Base-by-base conservation (phyloP, 805 yeast genomes). In the Torulaspora quercuum region DNA sequence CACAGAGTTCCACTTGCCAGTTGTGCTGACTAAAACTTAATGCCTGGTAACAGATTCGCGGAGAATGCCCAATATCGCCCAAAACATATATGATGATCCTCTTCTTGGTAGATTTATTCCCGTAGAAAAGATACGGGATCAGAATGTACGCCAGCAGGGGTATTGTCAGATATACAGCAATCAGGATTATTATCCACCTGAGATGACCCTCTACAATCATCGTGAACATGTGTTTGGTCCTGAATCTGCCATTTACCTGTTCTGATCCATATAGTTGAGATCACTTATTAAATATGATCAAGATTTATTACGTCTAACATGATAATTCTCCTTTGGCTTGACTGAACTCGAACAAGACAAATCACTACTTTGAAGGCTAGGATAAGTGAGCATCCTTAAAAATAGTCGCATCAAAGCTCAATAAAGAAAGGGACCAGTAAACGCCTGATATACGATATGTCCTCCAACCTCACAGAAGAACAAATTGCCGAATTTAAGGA, bases 401-500 rank as follows among this genome's bases (percentile, higher is more conserved):
- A n/a, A n/a, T n/a, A n/a, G n/a, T n/a, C n/a, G n/a, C n/a, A n/a
- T n/a, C n/a, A n/a, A n/a, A n/a, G 12, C 12, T 22, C n/a, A 22
- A 6, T 22, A 22, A 20, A 22, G 25, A 22, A 22, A 22, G 12
- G 25, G 25, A 22, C n/a, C n/a, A n/a, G n/a, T n/a, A n/a, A n/a
- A n/a, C n/a, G n/a, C n/a, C 18, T 24, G 29, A 34, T 24, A 17
- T 10, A 11, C 21, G 38, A 17, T 14, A 57, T 57, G 63, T 57
- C 60, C 15, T 51, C 59, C 4, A 82, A 90, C 67, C 78, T 92
- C 55, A 85, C 96, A 26, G 95, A 90, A 62, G 95, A 87, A 66
- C 98, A 92, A 69, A 88, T 92, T 52, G 82, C 92, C 42, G 97
- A 92, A 57, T 92, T 92, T 69, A 88, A 87, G 66, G 98, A 92